Conservation (phyloP, 331 rosid species). For the Malus hybrid region DNA sequence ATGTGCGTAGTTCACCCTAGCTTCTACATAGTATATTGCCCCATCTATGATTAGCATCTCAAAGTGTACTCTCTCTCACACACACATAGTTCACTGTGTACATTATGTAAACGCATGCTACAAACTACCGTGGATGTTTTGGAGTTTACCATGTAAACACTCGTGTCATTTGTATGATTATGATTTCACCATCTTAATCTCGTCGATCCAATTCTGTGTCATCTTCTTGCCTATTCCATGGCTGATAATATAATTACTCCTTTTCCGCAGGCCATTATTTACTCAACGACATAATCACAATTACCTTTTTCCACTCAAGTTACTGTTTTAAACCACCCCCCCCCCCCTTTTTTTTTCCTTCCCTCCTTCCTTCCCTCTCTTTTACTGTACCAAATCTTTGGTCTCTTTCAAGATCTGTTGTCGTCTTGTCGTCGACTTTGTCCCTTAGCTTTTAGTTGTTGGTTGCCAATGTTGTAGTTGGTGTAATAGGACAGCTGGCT, state of each 20-base stretch:
- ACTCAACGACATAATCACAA: not conserved
- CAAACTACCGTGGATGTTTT: too few relatives aligned
- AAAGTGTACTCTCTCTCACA: not conserved
- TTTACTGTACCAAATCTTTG: not conserved
- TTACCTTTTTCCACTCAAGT: not conserved
- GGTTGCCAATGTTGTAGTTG: not conserved
- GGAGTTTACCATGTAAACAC: too few relatives aligned
- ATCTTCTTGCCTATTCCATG: not conserved
- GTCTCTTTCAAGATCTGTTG: not conserved
- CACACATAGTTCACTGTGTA: too few relatives aligned
- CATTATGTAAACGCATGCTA: too few relatives aligned
- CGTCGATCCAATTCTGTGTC: not conserved
- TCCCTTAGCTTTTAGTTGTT: not conserved
- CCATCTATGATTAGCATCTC: not conserved
- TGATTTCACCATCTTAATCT: too few relatives aligned
- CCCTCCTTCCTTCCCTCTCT: not conserved
- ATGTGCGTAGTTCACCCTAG: not conserved
- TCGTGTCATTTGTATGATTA: too few relatives aligned
- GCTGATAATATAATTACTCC: not conserved
- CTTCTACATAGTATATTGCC: not conserved
- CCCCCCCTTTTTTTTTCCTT: too few relatives aligned
- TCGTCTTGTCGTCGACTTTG: not conserved
- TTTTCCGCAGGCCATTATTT: not conserved
- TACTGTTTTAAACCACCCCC: too few relatives aligned
- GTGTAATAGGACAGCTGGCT: not conserved